Conservation (phyloP, 768 basidiomycete genomes). For the Pisolithus albus region DNA sequence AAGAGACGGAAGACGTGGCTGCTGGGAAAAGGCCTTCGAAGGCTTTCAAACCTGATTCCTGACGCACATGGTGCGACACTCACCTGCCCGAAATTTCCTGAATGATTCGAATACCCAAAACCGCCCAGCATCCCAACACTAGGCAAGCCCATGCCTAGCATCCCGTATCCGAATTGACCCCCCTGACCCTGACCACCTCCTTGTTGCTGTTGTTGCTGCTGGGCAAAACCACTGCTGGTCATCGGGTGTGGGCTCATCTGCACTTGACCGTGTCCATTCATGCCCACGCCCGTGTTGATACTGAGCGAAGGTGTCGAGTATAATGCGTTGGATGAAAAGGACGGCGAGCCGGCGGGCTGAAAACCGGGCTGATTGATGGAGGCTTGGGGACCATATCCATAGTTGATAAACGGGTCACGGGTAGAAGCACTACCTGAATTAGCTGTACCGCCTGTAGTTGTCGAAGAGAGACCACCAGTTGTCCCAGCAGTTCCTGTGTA, state of each 20-base stretch:
- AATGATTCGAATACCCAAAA: conserved; percentile 67
- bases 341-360: conserved; percentile 37
- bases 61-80: conserved; percentile 5
- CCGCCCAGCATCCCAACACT: conserved; percentile 64
- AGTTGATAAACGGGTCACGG: conserved; percentile 77
- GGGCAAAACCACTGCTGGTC: conserved; percentile 46
- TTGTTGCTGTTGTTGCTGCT: conserved; percentile 32
- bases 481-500: conserved; percentile 30
- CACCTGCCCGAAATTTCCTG: conserved; percentile 65
- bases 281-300: conserved; percentile 45
- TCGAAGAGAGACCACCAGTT: conserved; percentile 29
- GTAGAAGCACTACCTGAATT: conserved; percentile 32
- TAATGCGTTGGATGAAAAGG: conserved; percentile 51
- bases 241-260: conserved; percentile 62
- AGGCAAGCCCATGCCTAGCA: conserved; percentile 78
- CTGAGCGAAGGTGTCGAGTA: conserved; percentile 69
- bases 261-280: conserved; percentile 38
- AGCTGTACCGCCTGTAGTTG: conserved; percentile 30
- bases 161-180: conserved; percentile 52
- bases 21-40: conserved; percentile 40
- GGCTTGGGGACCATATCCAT: conserved; percentile 77
- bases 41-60: conserved; percentile 1
- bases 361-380: conserved; percentile 52
- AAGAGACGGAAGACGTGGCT: conserved; percentile 52
- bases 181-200: conserved; percentile 50